A percentile compares a stretch with the other conserved stretches of the same genome.
phyloP scores from a whole-genome alignment of 352 stramenopile genomes.

The Phytophthora nicotianae region DNA sequence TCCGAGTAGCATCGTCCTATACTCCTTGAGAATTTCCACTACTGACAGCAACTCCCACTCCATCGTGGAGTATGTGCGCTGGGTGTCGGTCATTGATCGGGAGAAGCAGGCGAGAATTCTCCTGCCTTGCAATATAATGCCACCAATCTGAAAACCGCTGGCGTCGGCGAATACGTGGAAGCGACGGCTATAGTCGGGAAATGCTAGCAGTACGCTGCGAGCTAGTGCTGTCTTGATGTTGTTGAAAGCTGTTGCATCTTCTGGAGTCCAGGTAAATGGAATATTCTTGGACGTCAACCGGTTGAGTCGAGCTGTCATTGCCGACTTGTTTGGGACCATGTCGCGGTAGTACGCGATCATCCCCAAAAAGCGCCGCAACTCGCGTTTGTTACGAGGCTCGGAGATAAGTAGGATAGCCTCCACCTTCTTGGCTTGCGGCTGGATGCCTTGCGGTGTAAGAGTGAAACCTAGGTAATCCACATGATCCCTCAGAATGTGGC shows the following conservation, averaged over 20 bases:
- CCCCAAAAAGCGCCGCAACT: not conserved
- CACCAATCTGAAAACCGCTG: conserved; percentile 1
- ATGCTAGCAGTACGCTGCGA: not conserved
- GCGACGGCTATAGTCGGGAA: not conserved
- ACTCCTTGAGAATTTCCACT: conserved; percentile 10
- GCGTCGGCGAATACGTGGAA: conserved; percentile 6
- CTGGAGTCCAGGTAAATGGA: conserved; percentile 7
- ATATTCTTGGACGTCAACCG: not conserved
- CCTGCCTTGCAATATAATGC: conserved; percentile 2
- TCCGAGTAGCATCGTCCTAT: conserved; percentile 12
- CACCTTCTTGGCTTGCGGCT: not conserved
- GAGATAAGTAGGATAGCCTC: conserved; percentile 1
- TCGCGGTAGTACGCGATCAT: conserved; percentile 18
- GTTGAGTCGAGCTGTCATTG: not conserved
- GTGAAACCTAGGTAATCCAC: conserved; percentile 4
- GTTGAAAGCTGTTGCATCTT: conserved; percentile 1
- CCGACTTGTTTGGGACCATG: conserved; percentile 12
- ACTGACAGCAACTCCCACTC: conserved; percentile 7
- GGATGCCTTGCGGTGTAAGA: not conserved
- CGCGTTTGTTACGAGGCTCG: conserved; percentile 1
- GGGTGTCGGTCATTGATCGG: not conserved
- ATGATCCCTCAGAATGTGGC: not conserved
- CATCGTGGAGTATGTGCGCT: conserved; percentile 5
- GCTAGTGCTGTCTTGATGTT: conserved; percentile 11
- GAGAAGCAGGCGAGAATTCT: conserved; percentile 13